These are phyloP conservation scores for Centrapalus pauciflorus DNA, from an alignment of 129 eudicot species.

Conservation along the genomic window DNA sequence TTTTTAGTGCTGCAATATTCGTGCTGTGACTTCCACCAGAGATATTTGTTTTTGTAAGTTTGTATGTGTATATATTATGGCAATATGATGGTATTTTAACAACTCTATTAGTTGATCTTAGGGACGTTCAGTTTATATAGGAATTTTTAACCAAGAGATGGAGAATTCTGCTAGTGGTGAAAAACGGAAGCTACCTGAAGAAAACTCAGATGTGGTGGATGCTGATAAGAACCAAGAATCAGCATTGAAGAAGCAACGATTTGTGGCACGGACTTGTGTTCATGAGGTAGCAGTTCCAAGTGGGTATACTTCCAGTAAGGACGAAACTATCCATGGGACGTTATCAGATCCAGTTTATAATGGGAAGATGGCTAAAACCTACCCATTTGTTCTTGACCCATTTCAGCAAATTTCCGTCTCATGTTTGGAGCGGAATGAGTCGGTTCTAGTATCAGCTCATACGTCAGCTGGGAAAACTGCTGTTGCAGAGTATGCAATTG, in stretches of 20 bases:
- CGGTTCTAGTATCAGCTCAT: conserved; percentile 91
- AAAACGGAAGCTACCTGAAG: conserved; percentile 55
- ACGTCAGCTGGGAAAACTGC: conserved; percentile 99
- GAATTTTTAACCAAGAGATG: conserved; percentile 20
- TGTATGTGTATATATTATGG: neutral
- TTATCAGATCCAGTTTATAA: conserved; percentile 62
- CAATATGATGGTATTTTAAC: neutral
- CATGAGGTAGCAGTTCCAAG: conserved; percentile 97
- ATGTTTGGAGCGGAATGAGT: conserved; percentile 88
- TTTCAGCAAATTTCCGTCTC: conserved; percentile 88
- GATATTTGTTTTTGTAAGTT: neutral
- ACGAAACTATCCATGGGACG: conserved; percentile 70
- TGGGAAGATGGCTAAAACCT: conserved; percentile 74
- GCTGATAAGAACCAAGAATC: conserved; percentile 19
- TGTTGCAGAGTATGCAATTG: conserved; percentile 97
- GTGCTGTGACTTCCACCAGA: neutral
- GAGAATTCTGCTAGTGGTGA: conserved; percentile 43
- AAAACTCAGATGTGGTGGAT: conserved; percentile 27
- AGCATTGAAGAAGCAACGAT: conserved; percentile 39
- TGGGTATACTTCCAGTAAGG: conserved; percentile 48
- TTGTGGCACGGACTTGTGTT: conserved; percentile 70
- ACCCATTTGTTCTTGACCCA: conserved; percentile 78
- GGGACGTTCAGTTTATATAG: neutral
- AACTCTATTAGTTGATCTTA: conserved; percentile 2
- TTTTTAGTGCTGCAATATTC: neutral